Percentiles rank a stretch among this genome's conserved stretches.
Conservation (phyloP, 2,329 filamentous ascomycete genomes). For the Sporothrix humicola region DNA sequence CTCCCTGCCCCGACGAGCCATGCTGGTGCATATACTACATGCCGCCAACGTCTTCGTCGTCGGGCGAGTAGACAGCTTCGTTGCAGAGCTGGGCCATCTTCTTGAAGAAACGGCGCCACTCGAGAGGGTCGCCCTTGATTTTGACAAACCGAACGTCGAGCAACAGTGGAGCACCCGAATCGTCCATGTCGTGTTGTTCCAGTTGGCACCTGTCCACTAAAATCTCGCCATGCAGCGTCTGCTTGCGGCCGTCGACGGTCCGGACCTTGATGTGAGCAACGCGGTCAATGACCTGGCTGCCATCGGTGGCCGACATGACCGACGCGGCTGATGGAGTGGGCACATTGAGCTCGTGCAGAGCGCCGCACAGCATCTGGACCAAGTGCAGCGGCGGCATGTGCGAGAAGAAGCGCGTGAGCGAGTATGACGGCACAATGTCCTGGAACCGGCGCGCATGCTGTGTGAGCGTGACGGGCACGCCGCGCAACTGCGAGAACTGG, state of each 20-base stretch:
- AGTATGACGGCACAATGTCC: constrained; percentile 87
- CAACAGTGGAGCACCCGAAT: constrained; percentile 64
- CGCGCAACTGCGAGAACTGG: constrained; percentile 82
- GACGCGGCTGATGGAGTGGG: constrained; percentile 62
- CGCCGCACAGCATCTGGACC: constrained; percentile 78
- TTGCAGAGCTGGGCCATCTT: constrained; percentile 87
- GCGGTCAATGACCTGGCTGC: constrained; percentile 54
- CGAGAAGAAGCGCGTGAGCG: constrained; percentile 91
- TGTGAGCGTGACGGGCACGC: constrained; percentile 81
- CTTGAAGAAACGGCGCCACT: constrained; percentile 98
- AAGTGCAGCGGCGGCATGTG: constrained; percentile 75
- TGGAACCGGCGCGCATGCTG: constrained; percentile 87
- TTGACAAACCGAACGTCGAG: constrained; percentile 92
- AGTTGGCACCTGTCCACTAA: constrained; percentile 70
- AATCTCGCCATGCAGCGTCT: constrained; percentile 76
- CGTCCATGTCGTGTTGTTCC: constrained; percentile 42
- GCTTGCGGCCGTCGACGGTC: constrained; percentile 73
- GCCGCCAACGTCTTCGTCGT: constrained; percentile 30
- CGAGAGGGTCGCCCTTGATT: constrained; percentile 90
- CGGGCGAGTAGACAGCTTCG: constrained; percentile 70
- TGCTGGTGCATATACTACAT: constrained; percentile 24
- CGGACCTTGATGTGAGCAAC: constrained; percentile 73
- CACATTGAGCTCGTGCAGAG: constrained; percentile 84
- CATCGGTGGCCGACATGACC: constrained; percentile 36
- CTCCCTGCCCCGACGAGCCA: neutral